Evolutionary conservation across 148 eudicot species (phyloP).

Genomic region (Tetragonia tetragonoides): DNA sequence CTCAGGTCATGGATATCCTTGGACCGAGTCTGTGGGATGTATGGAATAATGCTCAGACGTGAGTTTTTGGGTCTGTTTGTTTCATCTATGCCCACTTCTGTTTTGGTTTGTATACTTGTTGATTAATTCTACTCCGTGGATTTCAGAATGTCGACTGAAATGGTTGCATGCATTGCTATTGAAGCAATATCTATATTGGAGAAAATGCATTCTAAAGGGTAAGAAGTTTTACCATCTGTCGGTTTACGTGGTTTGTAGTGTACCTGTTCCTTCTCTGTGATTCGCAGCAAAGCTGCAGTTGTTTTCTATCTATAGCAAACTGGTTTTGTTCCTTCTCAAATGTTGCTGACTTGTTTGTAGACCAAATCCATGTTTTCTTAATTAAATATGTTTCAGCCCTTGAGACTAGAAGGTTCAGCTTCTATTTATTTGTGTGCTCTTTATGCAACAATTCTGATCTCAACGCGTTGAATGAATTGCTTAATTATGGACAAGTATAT

Average conservation of each 20-base stretch:
- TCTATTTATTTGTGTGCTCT: background rate
- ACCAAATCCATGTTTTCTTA: background rate
- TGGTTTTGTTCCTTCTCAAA: background rate
- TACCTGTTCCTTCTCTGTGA: background rate
- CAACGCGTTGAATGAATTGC: background rate
- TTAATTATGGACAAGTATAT: background rate
- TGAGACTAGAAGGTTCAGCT: background rate
- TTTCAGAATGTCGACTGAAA: slow-evolving; percentile 73
- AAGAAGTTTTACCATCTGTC: slow-evolving; percentile 12
- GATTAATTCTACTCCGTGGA: background rate
- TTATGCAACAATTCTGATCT: background rate
- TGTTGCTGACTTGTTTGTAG: background rate
- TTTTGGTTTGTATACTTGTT: background rate
- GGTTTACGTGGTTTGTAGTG: background rate
- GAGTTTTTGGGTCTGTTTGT: slow-evolving; percentile 18
- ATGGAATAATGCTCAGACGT: slow-evolving; percentile 68
- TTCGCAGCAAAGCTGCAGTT: background rate
- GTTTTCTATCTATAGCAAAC: background rate
- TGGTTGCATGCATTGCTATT: slow-evolving; percentile 86
- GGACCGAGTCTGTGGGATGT: slow-evolving; percentile 93
- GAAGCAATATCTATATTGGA: slow-evolving; percentile 84
- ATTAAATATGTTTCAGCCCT: background rate
- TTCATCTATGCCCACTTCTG: background rate
- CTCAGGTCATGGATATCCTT: slow-evolving; percentile 81
- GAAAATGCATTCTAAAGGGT: slow-evolving; percentile 79